These are phyloP conservation scores for Thielaviopsis populi DNA, from an alignment of 2,329 filamentous ascomycete species.

Conservation along the genomic window DNA sequence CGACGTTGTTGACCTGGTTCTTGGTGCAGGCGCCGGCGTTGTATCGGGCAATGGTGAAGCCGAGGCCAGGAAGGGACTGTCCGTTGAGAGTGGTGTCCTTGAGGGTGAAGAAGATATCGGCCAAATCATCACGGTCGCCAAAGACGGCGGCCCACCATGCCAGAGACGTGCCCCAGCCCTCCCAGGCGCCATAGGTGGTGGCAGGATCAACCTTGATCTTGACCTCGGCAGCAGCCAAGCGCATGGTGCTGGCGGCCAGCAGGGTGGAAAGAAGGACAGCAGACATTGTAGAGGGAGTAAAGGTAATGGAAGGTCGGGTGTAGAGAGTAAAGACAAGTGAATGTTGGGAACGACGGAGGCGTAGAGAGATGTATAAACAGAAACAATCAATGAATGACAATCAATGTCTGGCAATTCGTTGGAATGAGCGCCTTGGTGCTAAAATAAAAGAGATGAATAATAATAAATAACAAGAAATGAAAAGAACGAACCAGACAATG, in stretches of 20 bases:
- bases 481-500: slow-evolving; percentile 1
- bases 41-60: slow-evolving; percentile 30
- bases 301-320: background rate
- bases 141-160: slow-evolving; percentile 32
- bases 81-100: slow-evolving; percentile 22
- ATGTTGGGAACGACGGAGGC: background rate
- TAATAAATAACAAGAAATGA: slow-evolving; percentile 2
- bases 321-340: background rate
- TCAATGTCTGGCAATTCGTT: background rate
- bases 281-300: slow-evolving; percentile 13
- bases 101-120: slow-evolving; percentile 28
- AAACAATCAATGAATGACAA: background rate
- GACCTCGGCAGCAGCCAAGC: slow-evolving; percentile 3
- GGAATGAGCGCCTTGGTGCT: background rate
- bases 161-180: slow-evolving; percentile 30
- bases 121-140: slow-evolving; percentile 28
- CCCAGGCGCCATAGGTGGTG: slow-evolving; percentile 28
- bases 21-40: slow-evolving; percentile 29
- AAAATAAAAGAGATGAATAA: slow-evolving; percentile 1
- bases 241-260: slow-evolving; percentile 9
- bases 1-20: slow-evolving; percentile 24
- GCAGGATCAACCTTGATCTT: slow-evolving; percentile 12
- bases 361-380: too few relatives aligned
- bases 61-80: slow-evolving; percentile 26
- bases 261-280: slow-evolving; percentile 11